A percentile compares a stretch with the other conserved stretches of the same genome.
phyloP scores from a whole-genome alignment of 2,329 filamentous ascomycete genomes.

The Stromatinia cepivora region DNA sequence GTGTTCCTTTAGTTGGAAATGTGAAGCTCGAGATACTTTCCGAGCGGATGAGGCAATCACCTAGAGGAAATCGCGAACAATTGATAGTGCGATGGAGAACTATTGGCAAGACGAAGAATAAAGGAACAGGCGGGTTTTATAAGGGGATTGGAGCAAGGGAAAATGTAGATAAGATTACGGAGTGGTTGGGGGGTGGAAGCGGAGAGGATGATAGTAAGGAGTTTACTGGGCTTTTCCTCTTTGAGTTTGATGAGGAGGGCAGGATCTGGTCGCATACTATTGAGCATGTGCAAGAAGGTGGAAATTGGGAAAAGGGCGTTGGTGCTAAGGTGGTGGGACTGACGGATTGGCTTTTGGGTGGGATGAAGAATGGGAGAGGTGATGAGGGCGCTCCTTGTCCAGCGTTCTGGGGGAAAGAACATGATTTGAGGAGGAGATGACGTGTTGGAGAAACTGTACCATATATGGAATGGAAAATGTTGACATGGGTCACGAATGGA shows the following conservation, averaged over 20 bases:
- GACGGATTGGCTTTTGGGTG: constrained; percentile 91
- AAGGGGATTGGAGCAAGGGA: constrained; percentile 47
- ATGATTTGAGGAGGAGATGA: constrained; percentile 12
- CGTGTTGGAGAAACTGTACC: background rate
- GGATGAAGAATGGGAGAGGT: constrained; percentile 52
- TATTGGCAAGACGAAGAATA: constrained; percentile 50
- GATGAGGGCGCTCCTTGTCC: constrained; percentile 38
- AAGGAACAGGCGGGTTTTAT: constrained; percentile 47
- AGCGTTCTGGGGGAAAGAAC: constrained; percentile 32
- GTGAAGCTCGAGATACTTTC: constrained; percentile 84
- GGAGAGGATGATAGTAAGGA: constrained; percentile 65
- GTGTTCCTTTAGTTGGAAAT: constrained; percentile 86
- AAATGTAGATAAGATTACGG: constrained; percentile 54
- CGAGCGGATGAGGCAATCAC: constrained; percentile 67
- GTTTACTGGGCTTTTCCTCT: constrained; percentile 90
- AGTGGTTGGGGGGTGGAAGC: constrained; percentile 48
- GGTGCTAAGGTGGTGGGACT: constrained; percentile 83
- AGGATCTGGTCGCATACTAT: constrained; percentile 86
- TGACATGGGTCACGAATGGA: background rate
- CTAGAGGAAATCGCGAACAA: constrained; percentile 60
- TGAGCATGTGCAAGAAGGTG: constrained; percentile 83
- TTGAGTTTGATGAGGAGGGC: constrained; percentile 89
- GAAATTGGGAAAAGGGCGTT: constrained; percentile 78
- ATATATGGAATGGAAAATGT: background rate
- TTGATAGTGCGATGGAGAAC: constrained; percentile 91